These are phyloP conservation scores for Patellifolia procumbens DNA, from an alignment of 179 eudicot genomes.

Conservation along the genomic window DNA sequence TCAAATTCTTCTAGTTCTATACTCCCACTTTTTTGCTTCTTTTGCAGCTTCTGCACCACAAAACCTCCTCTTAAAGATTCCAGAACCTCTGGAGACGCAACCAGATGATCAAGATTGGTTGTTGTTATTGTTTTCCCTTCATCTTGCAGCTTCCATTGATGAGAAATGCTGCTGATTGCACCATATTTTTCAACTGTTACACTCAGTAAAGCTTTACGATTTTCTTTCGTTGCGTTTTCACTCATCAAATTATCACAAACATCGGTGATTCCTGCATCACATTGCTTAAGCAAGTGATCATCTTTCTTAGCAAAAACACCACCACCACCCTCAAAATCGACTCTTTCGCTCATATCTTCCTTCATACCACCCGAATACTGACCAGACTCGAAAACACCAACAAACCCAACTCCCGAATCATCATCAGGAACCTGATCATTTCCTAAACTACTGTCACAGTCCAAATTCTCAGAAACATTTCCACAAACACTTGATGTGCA, in stretches of 20 bases:
- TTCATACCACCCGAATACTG: neutral
- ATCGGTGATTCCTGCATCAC: constrained; percentile 2
- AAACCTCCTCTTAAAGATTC: constrained; percentile 52
- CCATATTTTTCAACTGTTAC: constrained; percentile 57
- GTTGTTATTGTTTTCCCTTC: constrained; percentile 17
- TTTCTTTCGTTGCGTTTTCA: neutral
- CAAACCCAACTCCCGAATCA: constrained; percentile 20
- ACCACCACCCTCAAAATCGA: neutral
- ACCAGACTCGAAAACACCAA: constrained; percentile 13
- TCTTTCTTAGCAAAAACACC: neutral
- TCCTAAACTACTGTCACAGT: constrained; percentile 23
- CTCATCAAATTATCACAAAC: neutral
- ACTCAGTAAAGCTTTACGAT: constrained; percentile 31
- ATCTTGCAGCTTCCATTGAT: constrained; percentile 22
- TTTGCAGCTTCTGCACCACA: constrained; percentile 57
- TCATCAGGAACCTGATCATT: constrained; percentile 23
- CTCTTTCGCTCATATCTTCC: neutral
- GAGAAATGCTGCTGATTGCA: constrained; percentile 32
- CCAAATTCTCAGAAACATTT: constrained; percentile 31
- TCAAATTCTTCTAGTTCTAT: constrained; percentile 35
- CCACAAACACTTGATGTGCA: constrained; percentile 35
- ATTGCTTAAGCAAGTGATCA: neutral
- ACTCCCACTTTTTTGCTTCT: constrained; percentile 37
- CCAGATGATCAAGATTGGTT: constrained; percentile 34
- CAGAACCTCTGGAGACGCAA: constrained; percentile 29